Evolutionary conservation across 1,284 basidiomycete species (phyloP).

Genomic region (Leccinum angustisporum): DNA sequence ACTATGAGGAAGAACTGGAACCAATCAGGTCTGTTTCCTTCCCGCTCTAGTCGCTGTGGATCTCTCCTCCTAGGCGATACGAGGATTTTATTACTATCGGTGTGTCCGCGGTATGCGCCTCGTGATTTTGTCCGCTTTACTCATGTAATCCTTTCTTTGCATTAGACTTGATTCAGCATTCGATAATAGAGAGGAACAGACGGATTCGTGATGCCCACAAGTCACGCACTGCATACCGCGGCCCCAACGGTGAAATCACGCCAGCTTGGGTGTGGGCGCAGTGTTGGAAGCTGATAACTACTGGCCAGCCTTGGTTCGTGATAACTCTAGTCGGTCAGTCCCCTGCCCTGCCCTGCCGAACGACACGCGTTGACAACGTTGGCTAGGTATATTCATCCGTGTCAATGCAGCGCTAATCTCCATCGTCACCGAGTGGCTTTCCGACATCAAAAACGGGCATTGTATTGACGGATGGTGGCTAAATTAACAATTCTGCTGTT

Average conservation of each 20-base stretch:
- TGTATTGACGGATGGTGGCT: slow-evolving; percentile 98
- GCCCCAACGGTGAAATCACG: slow-evolving; percentile 51
- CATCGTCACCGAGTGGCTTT: slow-evolving; percentile 97
- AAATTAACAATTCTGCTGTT: slow-evolving; percentile 97
- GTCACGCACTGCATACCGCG: slow-evolving; percentile 49
- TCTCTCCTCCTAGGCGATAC: slow-evolving; percentile 59
- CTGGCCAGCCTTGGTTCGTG: slow-evolving; percentile 76
- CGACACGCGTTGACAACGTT: slow-evolving; percentile 2
- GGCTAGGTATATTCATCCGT: slow-evolving; percentile 84
- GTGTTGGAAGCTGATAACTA: slow-evolving; percentile 56
- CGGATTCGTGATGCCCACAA: slow-evolving; percentile 60
- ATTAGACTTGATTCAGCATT: slow-evolving; percentile 92
- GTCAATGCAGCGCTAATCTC: slow-evolving; percentile 93
- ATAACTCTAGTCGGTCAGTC: slow-evolving; percentile 82
- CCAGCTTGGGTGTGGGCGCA: slow-evolving; percentile 65
- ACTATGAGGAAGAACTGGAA: slow-evolving; percentile 36
- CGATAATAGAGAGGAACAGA: slow-evolving; percentile 81
- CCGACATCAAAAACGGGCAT: slow-evolving; percentile 96
- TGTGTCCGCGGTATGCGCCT: slow-evolving; percentile 34
- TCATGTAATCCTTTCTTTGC: slow-evolving; percentile 9
- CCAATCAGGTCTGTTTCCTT: slow-evolving; percentile 28
- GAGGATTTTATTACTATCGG: slow-evolving; percentile 85
- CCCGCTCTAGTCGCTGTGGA: background rate
- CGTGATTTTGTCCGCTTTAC: slow-evolving; percentile 7
- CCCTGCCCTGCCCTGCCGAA: background rate